Conservation (phyloP, 2,329 filamentous ascomycete genomes). For the Ceratocystis destructans region DNA sequence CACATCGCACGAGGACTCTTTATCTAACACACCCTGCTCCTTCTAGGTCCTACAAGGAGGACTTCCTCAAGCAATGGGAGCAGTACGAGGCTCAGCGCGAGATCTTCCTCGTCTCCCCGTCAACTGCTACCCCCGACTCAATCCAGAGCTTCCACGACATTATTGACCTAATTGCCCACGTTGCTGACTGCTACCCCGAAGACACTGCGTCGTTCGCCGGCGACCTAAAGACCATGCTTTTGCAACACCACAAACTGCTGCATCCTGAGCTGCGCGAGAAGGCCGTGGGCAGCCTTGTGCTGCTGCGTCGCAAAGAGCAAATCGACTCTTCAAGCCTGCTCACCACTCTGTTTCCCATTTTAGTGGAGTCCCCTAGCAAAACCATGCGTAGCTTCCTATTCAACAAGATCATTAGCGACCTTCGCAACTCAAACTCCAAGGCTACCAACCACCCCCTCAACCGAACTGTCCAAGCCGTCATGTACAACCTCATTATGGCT, state of each 20-base stretch:
- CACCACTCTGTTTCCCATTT: slow-evolving; percentile 85
- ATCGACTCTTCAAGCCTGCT: slow-evolving; percentile 73
- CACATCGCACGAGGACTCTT: neutral
- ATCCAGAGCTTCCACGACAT: slow-evolving; percentile 77
- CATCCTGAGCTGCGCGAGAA: slow-evolving; percentile 83
- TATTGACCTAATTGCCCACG: slow-evolving; percentile 86
- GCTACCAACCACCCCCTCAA: slow-evolving; percentile 85
- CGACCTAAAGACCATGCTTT: slow-evolving; percentile 68
- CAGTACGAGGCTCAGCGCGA: slow-evolving; percentile 87
- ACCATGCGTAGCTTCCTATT: slow-evolving; percentile 69
- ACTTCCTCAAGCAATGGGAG: slow-evolving; percentile 75
- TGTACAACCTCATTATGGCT: slow-evolving; percentile 80
- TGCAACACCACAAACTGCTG: slow-evolving; percentile 66
- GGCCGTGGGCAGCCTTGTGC: slow-evolving; percentile 76
- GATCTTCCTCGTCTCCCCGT: slow-evolving; percentile 76
- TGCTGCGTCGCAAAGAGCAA: slow-evolving; percentile 81
- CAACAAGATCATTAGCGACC: slow-evolving; percentile 79
- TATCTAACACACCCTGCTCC: slow-evolving; percentile 16
- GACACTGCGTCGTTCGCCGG: slow-evolving; percentile 64
- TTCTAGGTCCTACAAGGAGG: slow-evolving; percentile 67
- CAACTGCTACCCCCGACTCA: slow-evolving; percentile 61
- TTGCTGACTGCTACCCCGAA: slow-evolving; percentile 82
- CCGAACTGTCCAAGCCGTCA: slow-evolving; percentile 78
- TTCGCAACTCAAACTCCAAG: slow-evolving; percentile 78
- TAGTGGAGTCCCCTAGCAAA: slow-evolving; percentile 86